Base-by-base conservation (phyloP, 176 grass and related monocot species). In the Themeda triandra region DNA sequence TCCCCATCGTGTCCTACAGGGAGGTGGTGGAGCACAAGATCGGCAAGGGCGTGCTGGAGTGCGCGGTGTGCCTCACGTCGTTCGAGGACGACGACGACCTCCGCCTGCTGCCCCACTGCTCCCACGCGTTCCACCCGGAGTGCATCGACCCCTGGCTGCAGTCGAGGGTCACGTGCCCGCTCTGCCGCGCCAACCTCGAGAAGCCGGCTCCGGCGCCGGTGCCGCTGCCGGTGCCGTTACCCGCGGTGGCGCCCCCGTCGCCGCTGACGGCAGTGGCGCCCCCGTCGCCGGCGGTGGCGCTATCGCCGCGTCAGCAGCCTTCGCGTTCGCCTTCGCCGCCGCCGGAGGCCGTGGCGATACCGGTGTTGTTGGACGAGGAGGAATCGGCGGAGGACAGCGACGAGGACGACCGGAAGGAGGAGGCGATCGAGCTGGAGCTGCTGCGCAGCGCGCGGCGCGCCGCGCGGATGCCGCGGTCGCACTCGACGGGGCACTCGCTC, bases 81-180 rank as follows among this genome's bases (percentile, higher is more conserved):
- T 99, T 99, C 71, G 92, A 96, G 78, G 93, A 96, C 69, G 88
- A 81, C 23, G 97, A 99, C 78, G 89, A 81, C 6, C 93, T 99
- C 31, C 93, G 86, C 35, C 90, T 99, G 48, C 90, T 99, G 2
- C 93, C 97, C 9, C 92, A 90, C 75, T 99, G 97, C 71, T 91
- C 83, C 8, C 97, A 99, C 83, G 97, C 86, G 13, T 99, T 99
- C 86, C 97, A 99, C 85, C 81, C 90, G 0, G 97, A 99, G 8
- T 99, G 97, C 85, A 96, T 99, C 78, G 91, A 96, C 31, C 89
- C 90, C 41, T 99, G 97, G 97, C 92, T 99, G 13, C 83, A 60
- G n/a, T 59, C 79, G 30, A 90, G 92, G 69, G 39, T 80, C 86
- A 99, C 97, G 25, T 96, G 97, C 78, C 89, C 89, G 31, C 89